Evolutionary conservation across 176 grass and related monocot species (phyloP).

Genomic region (Aegilops umbellulata): DNA sequence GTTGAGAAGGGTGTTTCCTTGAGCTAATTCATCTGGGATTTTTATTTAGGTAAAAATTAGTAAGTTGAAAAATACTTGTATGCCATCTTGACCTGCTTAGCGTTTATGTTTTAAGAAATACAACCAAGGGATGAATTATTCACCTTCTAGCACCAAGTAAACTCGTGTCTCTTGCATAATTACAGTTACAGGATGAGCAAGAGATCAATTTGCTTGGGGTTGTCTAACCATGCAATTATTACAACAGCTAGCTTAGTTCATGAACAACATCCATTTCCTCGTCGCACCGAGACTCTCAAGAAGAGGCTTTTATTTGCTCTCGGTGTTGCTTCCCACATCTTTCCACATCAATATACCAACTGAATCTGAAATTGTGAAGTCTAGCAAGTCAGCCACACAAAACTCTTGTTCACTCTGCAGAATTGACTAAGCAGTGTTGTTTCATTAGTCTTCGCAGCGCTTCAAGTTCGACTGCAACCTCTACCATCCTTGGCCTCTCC

Average conservation of each 20-base stretch:
- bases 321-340: no score
- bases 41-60: constrained; percentile 67
- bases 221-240: not conserved
- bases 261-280: no score
- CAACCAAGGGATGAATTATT: not conserved
- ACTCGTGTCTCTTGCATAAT: not conserved
- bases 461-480: not conserved
- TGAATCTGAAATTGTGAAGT: not conserved
- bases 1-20: no score
- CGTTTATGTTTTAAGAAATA: not conserved
- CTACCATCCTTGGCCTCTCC: constrained; percentile 10
- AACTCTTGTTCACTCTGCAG: no score
- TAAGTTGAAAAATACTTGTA: no score
- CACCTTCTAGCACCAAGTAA: not conserved
- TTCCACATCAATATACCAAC: no score
- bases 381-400: not conserved
- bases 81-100: not conserved
- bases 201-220: not conserved
- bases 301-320: no score
- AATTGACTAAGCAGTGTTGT: no score
- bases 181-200: not conserved
- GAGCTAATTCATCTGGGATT: no score
- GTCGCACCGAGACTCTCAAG: no score
- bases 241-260: no score
- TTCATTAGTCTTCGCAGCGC: not conserved